These are phyloP conservation scores for Cladosporium sp. DNA, from an alignment of 2,329 filamentous ascomycete species.

Conservation along the genomic window DNA sequence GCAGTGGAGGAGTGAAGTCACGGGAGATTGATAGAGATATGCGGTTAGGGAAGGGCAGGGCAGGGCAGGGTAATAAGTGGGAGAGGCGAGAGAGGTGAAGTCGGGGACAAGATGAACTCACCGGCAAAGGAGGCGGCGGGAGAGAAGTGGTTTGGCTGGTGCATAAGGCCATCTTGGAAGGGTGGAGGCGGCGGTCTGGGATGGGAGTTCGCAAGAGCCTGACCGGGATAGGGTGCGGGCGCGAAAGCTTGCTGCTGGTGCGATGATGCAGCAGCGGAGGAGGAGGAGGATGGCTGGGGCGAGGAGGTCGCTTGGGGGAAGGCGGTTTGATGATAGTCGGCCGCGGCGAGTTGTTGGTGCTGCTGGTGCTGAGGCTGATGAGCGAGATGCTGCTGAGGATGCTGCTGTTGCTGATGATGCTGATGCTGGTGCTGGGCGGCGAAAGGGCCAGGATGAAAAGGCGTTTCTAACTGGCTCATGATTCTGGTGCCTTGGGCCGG, in stretches of 20 bases:
- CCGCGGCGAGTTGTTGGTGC: too few species aligned
- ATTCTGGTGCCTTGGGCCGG: not conserved
- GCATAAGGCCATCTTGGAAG: slow-evolving; percentile 12
- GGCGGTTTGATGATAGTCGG: slow-evolving; percentile 17
- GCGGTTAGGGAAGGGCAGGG: not conserved
- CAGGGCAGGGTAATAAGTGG: not conserved
- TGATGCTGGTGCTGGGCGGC: slow-evolving; percentile 25
- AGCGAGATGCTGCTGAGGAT: not conserved
- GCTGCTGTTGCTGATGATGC: slow-evolving; percentile 15
- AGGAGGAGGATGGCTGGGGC: not conserved
- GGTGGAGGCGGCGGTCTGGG: slow-evolving; percentile 12
- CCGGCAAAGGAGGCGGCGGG: slow-evolving; percentile 23
- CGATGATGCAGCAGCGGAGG: not conserved
- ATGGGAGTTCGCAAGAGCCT: not conserved
- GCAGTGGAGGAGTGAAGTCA: not conserved
- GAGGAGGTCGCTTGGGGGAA: slow-evolving; percentile 24
- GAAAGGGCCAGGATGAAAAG: slow-evolving; percentile 16
- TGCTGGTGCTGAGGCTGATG: too few species aligned
- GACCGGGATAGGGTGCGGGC: slow-evolving; percentile 8
- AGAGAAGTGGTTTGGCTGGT: slow-evolving; percentile 5
- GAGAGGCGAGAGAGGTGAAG: slow-evolving; percentile 22
- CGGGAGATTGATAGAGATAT: not conserved
- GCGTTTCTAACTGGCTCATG: slow-evolving; percentile 16
- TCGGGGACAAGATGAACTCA: slow-evolving; percentile 25
- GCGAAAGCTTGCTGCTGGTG: slow-evolving; percentile 7